A percentile compares a stretch with the other conserved stretches of the same genome.
phyloP scores from a whole-genome alignment of 495 filamentous ascomycete species.

The Staphylotrichum tortipilum region DNA sequence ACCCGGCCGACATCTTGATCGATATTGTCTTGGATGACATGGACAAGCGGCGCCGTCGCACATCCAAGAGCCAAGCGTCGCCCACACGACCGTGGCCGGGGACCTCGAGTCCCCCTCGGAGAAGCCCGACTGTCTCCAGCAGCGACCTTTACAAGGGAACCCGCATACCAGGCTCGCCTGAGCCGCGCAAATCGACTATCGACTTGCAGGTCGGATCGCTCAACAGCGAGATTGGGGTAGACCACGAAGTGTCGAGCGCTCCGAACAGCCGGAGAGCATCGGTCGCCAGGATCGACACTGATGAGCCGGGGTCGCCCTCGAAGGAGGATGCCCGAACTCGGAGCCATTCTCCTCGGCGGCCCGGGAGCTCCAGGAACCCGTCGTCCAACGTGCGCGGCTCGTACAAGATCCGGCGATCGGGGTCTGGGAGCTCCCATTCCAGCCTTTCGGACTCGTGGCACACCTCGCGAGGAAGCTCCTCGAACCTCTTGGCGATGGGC shows the following conservation, averaged over 20 bases:
- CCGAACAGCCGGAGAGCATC: slow-evolving; percentile 34
- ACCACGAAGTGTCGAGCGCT: slow-evolving; percentile 24
- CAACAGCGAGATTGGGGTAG: slow-evolving; percentile 33
- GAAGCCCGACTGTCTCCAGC: slow-evolving; percentile 47
- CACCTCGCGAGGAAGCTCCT: slow-evolving; percentile 53
- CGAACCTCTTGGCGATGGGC: slow-evolving; percentile 57
- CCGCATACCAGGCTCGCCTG: slow-evolving; percentile 59
- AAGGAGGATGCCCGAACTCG: slow-evolving; percentile 44
- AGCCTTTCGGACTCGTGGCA: slow-evolving; percentile 66
- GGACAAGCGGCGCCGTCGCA: slow-evolving; percentile 78
- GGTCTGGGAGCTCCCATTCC: slow-evolving; percentile 87
- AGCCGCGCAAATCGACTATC: slow-evolving; percentile 37
- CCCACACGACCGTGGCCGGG: slow-evolving; percentile 60
- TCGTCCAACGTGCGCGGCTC: slow-evolving; percentile 54
- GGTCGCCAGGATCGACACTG: slow-evolving; percentile 29
- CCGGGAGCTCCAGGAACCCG: slow-evolving; percentile 59
- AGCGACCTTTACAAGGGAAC: slow-evolving; percentile 48
- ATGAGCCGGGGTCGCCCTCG: slow-evolving; percentile 30
- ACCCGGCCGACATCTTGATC: slow-evolving; percentile 80
- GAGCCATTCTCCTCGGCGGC: slow-evolving; percentile 74
- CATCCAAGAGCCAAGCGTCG: slow-evolving; percentile 74
- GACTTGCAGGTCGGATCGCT: slow-evolving; percentile 40
- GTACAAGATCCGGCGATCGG: slow-evolving; percentile 70
- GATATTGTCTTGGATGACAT: slow-evolving; percentile 94
- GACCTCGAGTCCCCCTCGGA: slow-evolving; percentile 45